Conservation (phyloP, 2,329 filamentous ascomycete genomes). For the Dendrostoma leiphaemia region DNA sequence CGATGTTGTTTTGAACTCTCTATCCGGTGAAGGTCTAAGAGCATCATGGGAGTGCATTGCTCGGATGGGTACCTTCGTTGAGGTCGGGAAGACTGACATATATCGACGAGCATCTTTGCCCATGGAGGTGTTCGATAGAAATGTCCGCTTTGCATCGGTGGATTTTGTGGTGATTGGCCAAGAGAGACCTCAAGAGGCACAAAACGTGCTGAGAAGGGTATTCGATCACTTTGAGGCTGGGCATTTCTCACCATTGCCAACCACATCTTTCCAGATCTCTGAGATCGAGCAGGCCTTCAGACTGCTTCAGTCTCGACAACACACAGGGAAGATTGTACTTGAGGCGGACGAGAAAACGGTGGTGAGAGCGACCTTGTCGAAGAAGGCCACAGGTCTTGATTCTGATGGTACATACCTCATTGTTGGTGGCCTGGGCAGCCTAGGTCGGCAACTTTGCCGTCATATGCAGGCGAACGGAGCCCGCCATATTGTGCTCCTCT, state of each 20-base stretch:
- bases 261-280: constrained; percentile 32
- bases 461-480: constrained; percentile 29
- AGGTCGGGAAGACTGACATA: constrained; percentile 30
- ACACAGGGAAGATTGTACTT: constrained; percentile 38
- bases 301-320: constrained; percentile 39
- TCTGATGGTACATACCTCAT: constrained; percentile 28
- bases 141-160: constrained; percentile 9
- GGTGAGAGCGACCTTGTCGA: constrained; percentile 20
- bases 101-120: constrained; percentile 28
- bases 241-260: constrained; percentile 28
- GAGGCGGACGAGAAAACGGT: constrained; percentile 14
- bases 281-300: constrained; percentile 40
- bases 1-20: constrained; percentile 17
- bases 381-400: neutral
- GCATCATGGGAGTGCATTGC: constrained; percentile 30
- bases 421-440: constrained; percentile 31
- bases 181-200: neutral
- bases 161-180: constrained; percentile 5
- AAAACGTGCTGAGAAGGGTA: constrained; percentile 7
- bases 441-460: constrained; percentile 25
- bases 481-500: constrained; percentile 28
- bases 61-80: constrained; percentile 29
- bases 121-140: constrained; percentile 32
- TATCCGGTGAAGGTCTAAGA: constrained; percentile 24
- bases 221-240: neutral